Evolutionary conservation across 2,329 filamentous ascomycete species (phyloP).

Genomic region (Fusarium pilosicola): DNA sequence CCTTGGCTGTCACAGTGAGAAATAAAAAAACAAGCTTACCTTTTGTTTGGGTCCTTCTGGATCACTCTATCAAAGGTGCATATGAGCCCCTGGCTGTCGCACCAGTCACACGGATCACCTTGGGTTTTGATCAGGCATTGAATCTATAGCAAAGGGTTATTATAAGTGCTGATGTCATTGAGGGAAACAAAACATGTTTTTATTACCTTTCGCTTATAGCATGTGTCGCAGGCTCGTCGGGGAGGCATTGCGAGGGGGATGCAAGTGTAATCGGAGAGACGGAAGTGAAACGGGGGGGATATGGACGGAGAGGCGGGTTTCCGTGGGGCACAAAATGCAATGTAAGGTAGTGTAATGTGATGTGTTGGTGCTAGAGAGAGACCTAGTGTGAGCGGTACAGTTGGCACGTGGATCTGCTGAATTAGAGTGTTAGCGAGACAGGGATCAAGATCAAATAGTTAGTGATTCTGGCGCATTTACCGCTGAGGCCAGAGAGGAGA

Average conservation of each 20-base stretch:
- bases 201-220: conserved; percentile 37
- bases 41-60: conserved; percentile 32
- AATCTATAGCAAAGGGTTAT: conserved; percentile 20
- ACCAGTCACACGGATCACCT: conserved; percentile 37
- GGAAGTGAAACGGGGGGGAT: conserved; percentile 9
- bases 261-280: conserved; percentile 30
- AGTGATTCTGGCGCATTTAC: neutral
- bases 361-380: neutral
- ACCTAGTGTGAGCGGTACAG: neutral
- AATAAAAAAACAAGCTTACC: neutral
- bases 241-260: conserved; percentile 26
- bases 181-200: neutral
- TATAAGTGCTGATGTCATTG: neutral
- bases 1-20: neutral
- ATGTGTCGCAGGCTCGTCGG: conserved; percentile 31
- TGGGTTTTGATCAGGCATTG: conserved; percentile 35
- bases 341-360: neutral
- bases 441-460: neutral
- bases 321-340: neutral
- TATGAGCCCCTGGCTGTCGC: conserved; percentile 29
- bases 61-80: conserved; percentile 39
- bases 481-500: neutral
- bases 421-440: neutral
- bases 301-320: conserved; percentile 10
- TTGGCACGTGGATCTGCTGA: conserved; percentile 5